Evolutionary conservation across 208 protist species (phyloP).

Genomic region (Acanthamoeba castellanii): DNA sequence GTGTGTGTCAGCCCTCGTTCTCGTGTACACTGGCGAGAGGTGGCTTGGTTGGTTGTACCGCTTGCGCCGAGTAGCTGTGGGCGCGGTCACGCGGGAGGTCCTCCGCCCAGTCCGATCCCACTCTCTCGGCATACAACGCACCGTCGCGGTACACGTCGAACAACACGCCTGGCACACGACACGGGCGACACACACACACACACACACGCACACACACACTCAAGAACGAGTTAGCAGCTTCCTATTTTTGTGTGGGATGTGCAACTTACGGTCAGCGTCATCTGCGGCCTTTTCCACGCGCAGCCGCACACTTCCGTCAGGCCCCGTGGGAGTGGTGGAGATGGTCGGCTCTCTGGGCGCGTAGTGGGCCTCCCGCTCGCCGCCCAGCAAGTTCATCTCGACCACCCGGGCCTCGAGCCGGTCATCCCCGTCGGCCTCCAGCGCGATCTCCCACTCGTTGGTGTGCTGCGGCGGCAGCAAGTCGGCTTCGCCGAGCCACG

Average conservation of each 20-base stretch:
- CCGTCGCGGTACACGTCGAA: conserved; percentile 37
- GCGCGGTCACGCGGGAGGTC: background rate
- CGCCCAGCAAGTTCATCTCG: background rate
- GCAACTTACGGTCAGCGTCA: too few species aligned
- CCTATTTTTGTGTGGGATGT: too few species aligned
- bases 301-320: too few species aligned
- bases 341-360: background rate
- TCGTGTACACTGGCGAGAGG: too few species aligned
- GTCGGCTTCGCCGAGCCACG: background rate
- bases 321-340: background rate
- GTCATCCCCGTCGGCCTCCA: background rate
- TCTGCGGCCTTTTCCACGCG: background rate
- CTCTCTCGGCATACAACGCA: background rate
- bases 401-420: background rate
- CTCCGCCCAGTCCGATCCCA: background rate
- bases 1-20: too few species aligned
- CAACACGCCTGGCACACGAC: background rate
- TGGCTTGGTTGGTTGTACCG: background rate
- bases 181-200: background rate
- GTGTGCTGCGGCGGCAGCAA: background rate
- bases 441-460: background rate
- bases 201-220: too few species aligned
- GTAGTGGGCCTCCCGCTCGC: background rate
- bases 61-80: background rate
- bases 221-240: too few species aligned